phyloP scores from a whole-genome alignment of 768 basidiomycete species.

The Agrocybe pediades region DNA sequence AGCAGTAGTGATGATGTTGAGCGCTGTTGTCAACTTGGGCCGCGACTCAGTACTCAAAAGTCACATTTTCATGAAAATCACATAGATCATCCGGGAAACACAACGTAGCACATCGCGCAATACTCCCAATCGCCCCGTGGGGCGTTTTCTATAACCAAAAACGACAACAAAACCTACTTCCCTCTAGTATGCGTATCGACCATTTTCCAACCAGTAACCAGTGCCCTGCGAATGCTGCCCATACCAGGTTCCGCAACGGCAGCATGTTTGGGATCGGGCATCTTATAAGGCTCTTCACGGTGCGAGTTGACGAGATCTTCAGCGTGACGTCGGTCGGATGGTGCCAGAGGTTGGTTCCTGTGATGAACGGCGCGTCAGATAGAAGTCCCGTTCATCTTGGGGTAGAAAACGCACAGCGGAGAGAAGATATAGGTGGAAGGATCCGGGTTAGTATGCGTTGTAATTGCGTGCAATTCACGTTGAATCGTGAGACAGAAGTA shows the following conservation, averaged over 20 bases:
- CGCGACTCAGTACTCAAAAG: no score
- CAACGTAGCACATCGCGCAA: no score
- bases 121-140: no score
- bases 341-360: constrained; percentile 71
- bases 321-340: constrained; percentile 55
- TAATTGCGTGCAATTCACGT: constrained; percentile 68
- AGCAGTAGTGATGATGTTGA: no score
- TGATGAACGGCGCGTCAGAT: neutral
- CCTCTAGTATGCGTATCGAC: constrained; percentile 30
- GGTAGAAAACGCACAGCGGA: constrained; percentile 26
- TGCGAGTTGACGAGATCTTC: constrained; percentile 42
- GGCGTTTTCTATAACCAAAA: no score
- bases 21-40: no score
- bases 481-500: constrained; percentile 63
- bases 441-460: constrained; percentile 58
- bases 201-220: constrained; percentile 42
- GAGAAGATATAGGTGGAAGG: constrained; percentile 54
- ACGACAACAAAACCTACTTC: no score
- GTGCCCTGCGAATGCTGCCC: constrained; percentile 33
- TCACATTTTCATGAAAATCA: no score
- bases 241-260: constrained; percentile 26
- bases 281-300: neutral
- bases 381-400: neutral
- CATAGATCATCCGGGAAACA: no score
- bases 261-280: constrained; percentile 14